These are phyloP conservation scores for Malassezia cuniculi DNA, from an alignment of 1,284 basidiomycete species.

Conservation along the genomic window DNA sequence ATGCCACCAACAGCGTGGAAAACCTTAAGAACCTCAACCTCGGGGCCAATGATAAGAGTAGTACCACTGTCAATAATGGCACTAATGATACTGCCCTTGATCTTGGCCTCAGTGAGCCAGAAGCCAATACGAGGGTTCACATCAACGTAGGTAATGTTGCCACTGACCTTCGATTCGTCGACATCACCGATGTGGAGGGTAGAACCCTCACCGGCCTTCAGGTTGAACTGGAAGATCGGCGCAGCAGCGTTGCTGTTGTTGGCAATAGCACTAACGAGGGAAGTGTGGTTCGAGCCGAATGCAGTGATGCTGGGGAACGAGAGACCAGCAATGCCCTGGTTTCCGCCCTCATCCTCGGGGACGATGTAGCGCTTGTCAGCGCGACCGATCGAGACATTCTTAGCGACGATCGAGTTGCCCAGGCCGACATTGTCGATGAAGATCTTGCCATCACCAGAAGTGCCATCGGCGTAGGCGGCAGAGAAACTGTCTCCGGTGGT, in stretches of 20 bases:
- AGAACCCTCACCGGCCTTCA: constrained; percentile 47
- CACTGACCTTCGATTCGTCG: constrained; percentile 22
- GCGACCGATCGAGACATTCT: constrained; percentile 42
- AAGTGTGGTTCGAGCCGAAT: constrained; percentile 21
- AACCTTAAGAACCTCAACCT: constrained; percentile 44
- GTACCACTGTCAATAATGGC: constrained; percentile 53
- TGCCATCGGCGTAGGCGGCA: constrained; percentile 53
- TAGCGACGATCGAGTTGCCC: constrained; percentile 43
- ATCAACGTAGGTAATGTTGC: constrained; percentile 46
- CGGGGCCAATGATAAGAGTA: constrained; percentile 47
- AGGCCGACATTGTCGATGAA: constrained; percentile 51
- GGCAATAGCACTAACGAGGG: constrained; percentile 25
- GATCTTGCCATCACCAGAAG: constrained; percentile 50
- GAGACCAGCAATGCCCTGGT: constrained; percentile 45
- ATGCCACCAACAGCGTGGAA: constrained; percentile 49
- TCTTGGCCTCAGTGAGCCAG: constrained; percentile 29
- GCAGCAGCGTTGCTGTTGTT: constrained; percentile 20
- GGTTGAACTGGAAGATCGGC: constrained; percentile 49
- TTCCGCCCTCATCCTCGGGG: constrained; percentile 15
- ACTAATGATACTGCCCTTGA: constrained; percentile 36
- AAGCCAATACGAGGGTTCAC: constrained; percentile 37
- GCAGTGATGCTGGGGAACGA: constrained; percentile 25
- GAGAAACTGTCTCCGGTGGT: constrained; percentile 45
- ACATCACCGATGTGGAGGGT: constrained; percentile 53
- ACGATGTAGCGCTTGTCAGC: constrained; percentile 33